A percentile compares a stretch with the other conserved stretches of the same genome.
Conservation (phyloP, 1,139 yeast species). For the Candida tunisiensis region DNA sequence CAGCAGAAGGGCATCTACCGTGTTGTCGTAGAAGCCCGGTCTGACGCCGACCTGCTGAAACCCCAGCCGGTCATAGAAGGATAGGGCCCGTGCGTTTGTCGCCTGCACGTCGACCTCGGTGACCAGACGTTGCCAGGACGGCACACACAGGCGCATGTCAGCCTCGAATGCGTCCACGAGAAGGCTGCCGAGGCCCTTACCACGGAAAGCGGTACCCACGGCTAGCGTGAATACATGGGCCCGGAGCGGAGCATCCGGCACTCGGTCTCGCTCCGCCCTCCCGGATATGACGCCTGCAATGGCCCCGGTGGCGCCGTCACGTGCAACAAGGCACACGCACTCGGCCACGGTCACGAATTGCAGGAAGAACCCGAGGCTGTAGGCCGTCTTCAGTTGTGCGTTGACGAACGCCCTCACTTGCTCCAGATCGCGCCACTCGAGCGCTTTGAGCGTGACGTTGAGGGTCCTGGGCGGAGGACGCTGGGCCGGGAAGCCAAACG, state of each 20-base stretch:
- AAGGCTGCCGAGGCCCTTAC: conserved; percentile 8
- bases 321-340: conserved; percentile 6
- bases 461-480: background rate
- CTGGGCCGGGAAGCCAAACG: too few species aligned
- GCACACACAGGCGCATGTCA: conserved; percentile 3
- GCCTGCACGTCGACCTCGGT: conserved; percentile 4
- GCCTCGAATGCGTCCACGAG: conserved; percentile 5
- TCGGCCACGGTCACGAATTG: conserved; percentile 7
- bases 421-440: conserved; percentile 4
- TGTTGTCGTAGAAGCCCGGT: background rate
- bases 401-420: conserved; percentile 6
- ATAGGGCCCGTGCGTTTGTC: conserved; percentile 4
- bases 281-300: conserved; percentile 9
- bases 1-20: too few species aligned
- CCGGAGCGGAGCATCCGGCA: background rate
- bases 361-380: conserved; percentile 8
- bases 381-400: conserved; percentile 4
- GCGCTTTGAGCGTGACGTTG: background rate
- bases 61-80: conserved; percentile 5
- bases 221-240: conserved; percentile 7
- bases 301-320: conserved; percentile 2
- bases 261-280: conserved; percentile 4
- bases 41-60: conserved; percentile 1
- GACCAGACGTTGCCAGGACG: conserved; percentile 2
- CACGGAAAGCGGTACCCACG: conserved; percentile 6